phyloP scores from a whole-genome alignment of 192 early-diverging fungal species.

The Coemansia erecta region DNA sequence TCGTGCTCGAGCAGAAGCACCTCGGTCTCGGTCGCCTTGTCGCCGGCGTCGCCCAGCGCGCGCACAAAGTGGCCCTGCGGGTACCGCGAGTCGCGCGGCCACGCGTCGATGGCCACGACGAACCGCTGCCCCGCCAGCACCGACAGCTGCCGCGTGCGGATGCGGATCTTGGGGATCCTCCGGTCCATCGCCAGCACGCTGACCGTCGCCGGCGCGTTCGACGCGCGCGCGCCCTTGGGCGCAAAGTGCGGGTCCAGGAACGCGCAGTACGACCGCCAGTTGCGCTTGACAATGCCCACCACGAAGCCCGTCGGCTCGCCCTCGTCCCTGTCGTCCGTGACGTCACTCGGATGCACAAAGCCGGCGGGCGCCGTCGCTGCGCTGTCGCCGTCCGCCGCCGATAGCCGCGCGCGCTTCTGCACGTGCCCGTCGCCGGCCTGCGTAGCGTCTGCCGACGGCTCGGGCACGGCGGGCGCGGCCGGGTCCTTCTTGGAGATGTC shows the following conservation, averaged over 20 bases:
- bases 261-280: slow-evolving; percentile 94
- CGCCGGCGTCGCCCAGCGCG: slow-evolving; percentile 88
- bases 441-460: neutral
- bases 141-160: slow-evolving; percentile 86
- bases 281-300: slow-evolving; percentile 91
- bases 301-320: slow-evolving; percentile 82
- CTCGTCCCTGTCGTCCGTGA: slow-evolving; percentile 18
- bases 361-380: slow-evolving; percentile 7
- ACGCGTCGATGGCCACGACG: slow-evolving; percentile 90
- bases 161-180: slow-evolving; percentile 89
- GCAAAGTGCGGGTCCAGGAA: slow-evolving; percentile 76
- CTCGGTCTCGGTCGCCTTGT: slow-evolving; percentile 92
- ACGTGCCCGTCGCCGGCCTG: slow-evolving; percentile 4
- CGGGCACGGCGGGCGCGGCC: slow-evolving; percentile 21
- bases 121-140: slow-evolving; percentile 78
- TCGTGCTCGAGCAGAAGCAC: slow-evolving; percentile 95
- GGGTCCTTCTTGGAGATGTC: slow-evolving; percentile 11
- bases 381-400: neutral
- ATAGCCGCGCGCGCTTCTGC: slow-evolving; percentile 32
- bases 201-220: slow-evolving; percentile 54
- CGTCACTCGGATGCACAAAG: slow-evolving; percentile 19
- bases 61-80: slow-evolving; percentile 93
- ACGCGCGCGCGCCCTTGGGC: slow-evolving; percentile 57
- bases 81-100: slow-evolving; percentile 76
- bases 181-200: slow-evolving; percentile 89